phyloP scores from a whole-genome alignment of 257 asterid genomes.

The Scutellaria baicalensis region DNA sequence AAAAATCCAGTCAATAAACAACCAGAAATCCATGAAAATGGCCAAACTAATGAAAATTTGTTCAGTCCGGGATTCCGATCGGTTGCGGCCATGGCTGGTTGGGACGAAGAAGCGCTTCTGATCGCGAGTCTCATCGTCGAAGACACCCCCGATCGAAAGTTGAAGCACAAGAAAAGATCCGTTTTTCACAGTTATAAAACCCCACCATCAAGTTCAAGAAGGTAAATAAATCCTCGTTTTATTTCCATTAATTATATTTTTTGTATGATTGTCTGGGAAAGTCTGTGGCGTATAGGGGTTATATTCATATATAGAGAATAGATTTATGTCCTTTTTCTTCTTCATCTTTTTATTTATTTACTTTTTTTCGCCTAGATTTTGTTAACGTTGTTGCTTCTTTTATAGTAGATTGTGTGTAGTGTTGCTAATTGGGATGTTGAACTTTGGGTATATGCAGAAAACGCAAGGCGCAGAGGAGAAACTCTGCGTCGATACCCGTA shows the following conservation, averaged over 20 bases:
- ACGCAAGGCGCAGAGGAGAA: constrained; percentile 53
- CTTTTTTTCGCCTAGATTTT: neutral
- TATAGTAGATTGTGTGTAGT: neutral
- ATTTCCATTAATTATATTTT: neutral
- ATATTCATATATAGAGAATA: neutral
- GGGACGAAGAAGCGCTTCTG: constrained; percentile 95
- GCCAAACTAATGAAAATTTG: constrained; percentile 25
- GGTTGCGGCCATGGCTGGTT: constrained; percentile 95
- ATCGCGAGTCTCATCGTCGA: constrained; percentile 73
- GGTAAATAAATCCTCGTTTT: constrained; percentile 22
- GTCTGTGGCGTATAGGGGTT: too few relatives aligned
- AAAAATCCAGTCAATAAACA: constrained; percentile 16
- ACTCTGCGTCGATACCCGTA: constrained; percentile 41
- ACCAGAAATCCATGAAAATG: constrained; percentile 20
- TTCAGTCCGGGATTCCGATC: constrained; percentile 88
- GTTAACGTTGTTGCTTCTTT: neutral
- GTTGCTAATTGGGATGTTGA: neutral
- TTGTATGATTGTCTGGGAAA: neutral
- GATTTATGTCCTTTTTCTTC: neutral
- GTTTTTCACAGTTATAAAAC: constrained; percentile 36
- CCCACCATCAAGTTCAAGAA: constrained; percentile 81
- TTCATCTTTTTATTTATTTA: neutral
- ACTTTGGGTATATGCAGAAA: constrained; percentile 35
- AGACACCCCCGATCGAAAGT: constrained; percentile 78
- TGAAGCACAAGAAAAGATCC: constrained; percentile 51